Evolutionary conservation across 2,329 filamentous ascomycete species (phyloP), one percentile per base, ranked within the genome.

Genomic region (Fonsecaea erecta): DNA sequence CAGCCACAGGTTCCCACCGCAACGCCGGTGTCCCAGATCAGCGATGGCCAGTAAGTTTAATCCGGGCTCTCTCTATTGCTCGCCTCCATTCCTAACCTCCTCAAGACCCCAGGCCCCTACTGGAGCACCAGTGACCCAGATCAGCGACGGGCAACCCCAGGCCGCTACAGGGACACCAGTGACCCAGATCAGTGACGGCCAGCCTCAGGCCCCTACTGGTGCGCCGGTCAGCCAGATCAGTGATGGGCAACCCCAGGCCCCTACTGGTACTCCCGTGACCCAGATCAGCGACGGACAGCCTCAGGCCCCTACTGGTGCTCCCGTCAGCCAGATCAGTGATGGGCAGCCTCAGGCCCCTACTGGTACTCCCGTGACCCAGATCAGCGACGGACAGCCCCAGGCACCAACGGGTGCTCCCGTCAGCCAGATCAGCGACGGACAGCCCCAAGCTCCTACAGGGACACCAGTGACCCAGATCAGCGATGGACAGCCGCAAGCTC

Each of bases 381-480:
- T 77, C 68, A 76, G 77, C 3, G 83, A 85, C 64, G 83, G 82
- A 43, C 82, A 85, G 73, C 75, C 83, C 68, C 80, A 83, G 71
- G 78, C 3, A n/a, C 32, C 59, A 6, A 60, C 61, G 2, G 58
- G 35, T 2, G 32, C 43, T 8, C 48, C 65, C 0, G 62, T 68
- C 3, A 53, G 57, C 12, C 62, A 69, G 48, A 67, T 69, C 35
- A 59, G 37, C 35, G 65, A 69, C 18, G 67, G 67, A 3, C 67
- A 69, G 32, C 75, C 83, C 68, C 80, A 83, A 72, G 78, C 4
- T 1, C 52, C 64, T 5, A 63, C 64, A 18, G 62, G 53, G 4
- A 24, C 53, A 2, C 55, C 66, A 1, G 62, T 68, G 1, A 56
- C 58, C 21, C 64, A 68, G 35, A 67, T 68, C 58, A 32, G 63